A percentile compares a stretch with the other conserved stretches of the same genome.
phyloP scores from a whole-genome alignment of 768 basidiomycete genomes.

The Pulveroboletus ravenelii region DNA sequence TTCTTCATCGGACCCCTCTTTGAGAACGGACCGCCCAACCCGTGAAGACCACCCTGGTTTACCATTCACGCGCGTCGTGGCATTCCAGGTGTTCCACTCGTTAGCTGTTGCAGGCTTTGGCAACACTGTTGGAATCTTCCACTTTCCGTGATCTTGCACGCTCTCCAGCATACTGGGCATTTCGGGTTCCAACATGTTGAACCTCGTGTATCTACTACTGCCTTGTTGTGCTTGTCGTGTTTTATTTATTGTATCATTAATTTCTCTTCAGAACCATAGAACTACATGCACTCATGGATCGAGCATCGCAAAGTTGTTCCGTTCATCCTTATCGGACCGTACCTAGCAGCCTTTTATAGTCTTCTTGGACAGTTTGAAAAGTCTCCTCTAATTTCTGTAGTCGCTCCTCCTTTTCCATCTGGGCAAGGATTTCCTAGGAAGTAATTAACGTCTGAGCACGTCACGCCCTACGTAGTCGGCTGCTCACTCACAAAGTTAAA shows the following conservation, averaged over 20 bases:
- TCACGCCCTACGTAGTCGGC: neutral
- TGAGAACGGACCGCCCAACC: neutral
- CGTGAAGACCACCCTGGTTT: slow-evolving; percentile 45
- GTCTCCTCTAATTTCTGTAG: slow-evolving; percentile 90
- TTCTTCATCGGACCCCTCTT: slow-evolving; percentile 2
- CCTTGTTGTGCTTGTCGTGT: slow-evolving; percentile 8
- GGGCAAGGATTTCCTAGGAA: slow-evolving; percentile 75
- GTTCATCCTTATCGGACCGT: slow-evolving; percentile 31
- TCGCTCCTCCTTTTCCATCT: slow-evolving; percentile 82
- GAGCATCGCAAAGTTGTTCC: slow-evolving; percentile 3
- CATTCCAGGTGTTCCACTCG: slow-evolving; percentile 47
- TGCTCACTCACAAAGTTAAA: slow-evolving; percentile 81
- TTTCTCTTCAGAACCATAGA: neutral
- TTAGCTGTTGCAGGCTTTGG: slow-evolving; percentile 70
- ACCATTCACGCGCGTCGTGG: slow-evolving; percentile 76
- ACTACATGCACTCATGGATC: slow-evolving; percentile 4
- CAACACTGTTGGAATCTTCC: slow-evolving; percentile 47
- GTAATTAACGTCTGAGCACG: neutral
- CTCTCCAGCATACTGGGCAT: neutral
- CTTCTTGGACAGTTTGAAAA: slow-evolving; percentile 78
- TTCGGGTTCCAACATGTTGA: neutral
- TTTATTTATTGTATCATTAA: slow-evolving; percentile 26
- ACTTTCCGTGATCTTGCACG: slow-evolving; percentile 19
- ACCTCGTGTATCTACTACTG: slow-evolving; percentile 16
- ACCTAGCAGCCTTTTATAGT: slow-evolving; percentile 77